Percentiles rank a stretch among this genome's conserved stretches.
Conservation (phyloP, 2,329 filamentous ascomycete genomes). For the Gnomoniopsis sp. region DNA sequence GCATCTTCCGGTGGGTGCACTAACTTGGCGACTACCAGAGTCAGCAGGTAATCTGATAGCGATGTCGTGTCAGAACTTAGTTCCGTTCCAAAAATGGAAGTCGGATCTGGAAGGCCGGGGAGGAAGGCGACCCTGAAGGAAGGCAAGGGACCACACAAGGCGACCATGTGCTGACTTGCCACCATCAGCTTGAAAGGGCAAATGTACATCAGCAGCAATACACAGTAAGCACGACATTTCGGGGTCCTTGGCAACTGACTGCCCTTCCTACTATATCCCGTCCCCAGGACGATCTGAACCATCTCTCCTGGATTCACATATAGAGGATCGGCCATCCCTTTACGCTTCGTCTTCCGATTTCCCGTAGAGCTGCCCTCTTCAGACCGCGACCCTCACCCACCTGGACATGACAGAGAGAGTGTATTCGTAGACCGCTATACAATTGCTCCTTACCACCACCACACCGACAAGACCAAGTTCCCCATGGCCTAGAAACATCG, state of each 20-base stretch:
- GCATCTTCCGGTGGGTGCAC: background rate
- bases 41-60: background rate
- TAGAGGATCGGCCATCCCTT: background rate
- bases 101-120: background rate
- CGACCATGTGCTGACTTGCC: background rate
- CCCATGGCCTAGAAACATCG: background rate
- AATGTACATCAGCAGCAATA: background rate
- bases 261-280: background rate
- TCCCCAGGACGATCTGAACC: background rate
- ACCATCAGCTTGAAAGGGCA: too few relatives aligned
- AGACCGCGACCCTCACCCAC: background rate
- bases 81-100: slow-evolving; percentile 11
- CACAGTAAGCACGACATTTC: too few relatives aligned
- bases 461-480: background rate
- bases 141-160: background rate
- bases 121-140: background rate
- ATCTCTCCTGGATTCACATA: background rate
- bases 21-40: background rate
- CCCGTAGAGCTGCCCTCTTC: background rate
- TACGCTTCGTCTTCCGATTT: background rate
- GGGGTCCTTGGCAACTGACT: too few relatives aligned
- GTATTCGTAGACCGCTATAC: background rate
- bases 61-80: background rate
- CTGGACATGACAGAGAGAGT: background rate
- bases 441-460: background rate